Evolutionary conservation across 2,329 filamentous ascomycete genomes (phyloP), one percentile per base, ranked within the genome.

Genomic region (Periconia digitata): DNA sequence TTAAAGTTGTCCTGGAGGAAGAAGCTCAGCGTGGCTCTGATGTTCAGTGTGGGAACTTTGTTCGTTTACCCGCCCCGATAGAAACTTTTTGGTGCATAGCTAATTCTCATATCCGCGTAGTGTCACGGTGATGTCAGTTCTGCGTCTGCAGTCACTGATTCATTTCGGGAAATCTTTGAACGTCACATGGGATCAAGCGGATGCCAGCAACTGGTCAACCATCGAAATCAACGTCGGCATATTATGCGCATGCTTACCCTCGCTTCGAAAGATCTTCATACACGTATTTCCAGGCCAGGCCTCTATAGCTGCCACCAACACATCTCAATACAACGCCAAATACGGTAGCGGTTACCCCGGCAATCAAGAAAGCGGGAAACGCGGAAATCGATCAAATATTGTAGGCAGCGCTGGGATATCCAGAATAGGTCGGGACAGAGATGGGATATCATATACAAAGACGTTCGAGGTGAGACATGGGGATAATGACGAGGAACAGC

Each of bases 191-290:
- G 72, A 74, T 46, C 72, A 74, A 56, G 56, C 62, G n/a, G 67
- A 67, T 4, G 69, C 72, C 7, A 58, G 67, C 16, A 70, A 69
- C 43, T 76, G 74, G 74, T 72, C 67, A 16, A 69, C 68, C 12
- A 64, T 76, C 22, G 74, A 77, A 54, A 63, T 74, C 47, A 67
- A 74, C 49, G 66, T 74, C 2, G 73, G 72, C 21, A 72, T 76
- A 44, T 70, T 76, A n/a, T 76, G 74, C 53, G 71, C 71, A 7
- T 75, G 74, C 58, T 69, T 77, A 56, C 74, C 74, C 1, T 61
- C 67, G n/a, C 52, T 75, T 15, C 69, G 72, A 27, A 62, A 70
- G 1, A 60, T 75, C 2, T 59, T 75, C 22, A 64, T 71, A n/a
- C 67, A 63, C 15, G 27, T 69, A 10, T 71, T 69, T 38, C 72